Evolutionary conservation across 768 basidiomycete species (phyloP).

Genomic region (Leccinum broughii): DNA sequence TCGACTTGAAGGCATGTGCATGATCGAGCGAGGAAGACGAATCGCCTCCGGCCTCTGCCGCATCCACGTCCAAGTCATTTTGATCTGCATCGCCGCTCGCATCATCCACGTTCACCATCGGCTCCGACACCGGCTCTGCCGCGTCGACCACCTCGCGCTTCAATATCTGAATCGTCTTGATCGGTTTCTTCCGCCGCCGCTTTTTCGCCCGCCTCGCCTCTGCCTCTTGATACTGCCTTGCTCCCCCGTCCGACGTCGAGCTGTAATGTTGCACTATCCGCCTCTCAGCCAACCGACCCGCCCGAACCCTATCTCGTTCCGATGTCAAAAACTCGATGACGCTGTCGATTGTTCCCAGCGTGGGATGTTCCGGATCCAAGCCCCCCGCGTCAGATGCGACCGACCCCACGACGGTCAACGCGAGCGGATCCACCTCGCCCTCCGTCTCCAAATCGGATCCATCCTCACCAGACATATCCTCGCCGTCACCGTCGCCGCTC

Average conservation of each 20-base stretch:
- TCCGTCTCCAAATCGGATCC: slow-evolving; percentile 40
- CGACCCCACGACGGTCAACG: slow-evolving; percentile 30
- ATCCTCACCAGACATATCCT: slow-evolving; percentile 13
- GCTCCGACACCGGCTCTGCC: slow-evolving; percentile 25
- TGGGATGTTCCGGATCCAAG: slow-evolving; percentile 49
- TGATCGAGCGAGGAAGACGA: slow-evolving; percentile 33
- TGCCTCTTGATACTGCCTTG: slow-evolving; percentile 39
- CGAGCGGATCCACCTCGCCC: slow-evolving; percentile 32
- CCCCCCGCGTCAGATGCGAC: slow-evolving; percentile 23
- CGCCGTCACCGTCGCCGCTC: slow-evolving; percentile 1
- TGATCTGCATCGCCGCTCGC: slow-evolving; percentile 30
- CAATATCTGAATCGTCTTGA: slow-evolving; percentile 31
- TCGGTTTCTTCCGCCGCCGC: slow-evolving; percentile 39
- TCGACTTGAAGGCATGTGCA: slow-evolving; percentile 23
- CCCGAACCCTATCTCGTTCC: slow-evolving; percentile 61
- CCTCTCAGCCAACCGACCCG: slow-evolving; percentile 34
- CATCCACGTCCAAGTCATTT: slow-evolving; percentile 18
- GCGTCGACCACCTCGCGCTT: slow-evolving; percentile 20
- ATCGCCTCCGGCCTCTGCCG: slow-evolving; percentile 21
- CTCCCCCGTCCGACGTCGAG: slow-evolving; percentile 38
- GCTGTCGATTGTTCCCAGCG: slow-evolving; percentile 70
- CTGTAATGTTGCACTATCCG: slow-evolving; percentile 31
- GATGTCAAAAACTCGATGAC: slow-evolving; percentile 75
- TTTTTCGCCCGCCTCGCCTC: slow-evolving; percentile 41
- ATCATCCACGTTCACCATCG: slow-evolving; percentile 24